A percentile compares a stretch with the other conserved stretches of the same genome.
These are phyloP conservation scores for Parastagonospora nodorum DNA, from an alignment of 2,329 filamentous ascomycete species.

Conservation along the genomic window DNA sequence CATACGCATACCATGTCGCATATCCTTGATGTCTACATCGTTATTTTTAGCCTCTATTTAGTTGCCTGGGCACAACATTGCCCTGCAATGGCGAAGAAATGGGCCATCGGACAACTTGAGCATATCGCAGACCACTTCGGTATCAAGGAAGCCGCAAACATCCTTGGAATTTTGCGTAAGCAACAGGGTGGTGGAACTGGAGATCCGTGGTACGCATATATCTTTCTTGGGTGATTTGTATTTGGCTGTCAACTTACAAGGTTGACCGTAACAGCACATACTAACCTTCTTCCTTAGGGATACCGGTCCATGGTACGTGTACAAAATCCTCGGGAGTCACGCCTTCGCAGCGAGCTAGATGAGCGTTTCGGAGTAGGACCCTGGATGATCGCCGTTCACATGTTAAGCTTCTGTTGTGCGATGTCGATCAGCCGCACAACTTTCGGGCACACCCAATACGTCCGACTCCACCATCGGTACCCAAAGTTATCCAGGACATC, in stretches of 20 bases:
- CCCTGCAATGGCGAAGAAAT: constrained; percentile 1
- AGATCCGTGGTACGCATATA: constrained; percentile 9
- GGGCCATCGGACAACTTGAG: constrained; percentile 12
- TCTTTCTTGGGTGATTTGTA: not conserved
- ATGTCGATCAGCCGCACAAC: no score
- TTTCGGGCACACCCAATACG: no score
- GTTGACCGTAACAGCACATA: not conserved
- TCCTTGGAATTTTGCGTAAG: constrained; percentile 8
- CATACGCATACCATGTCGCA: constrained; percentile 20
- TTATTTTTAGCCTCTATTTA: constrained; percentile 20
- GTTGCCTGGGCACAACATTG: constrained; percentile 17
- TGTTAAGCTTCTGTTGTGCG: no score
- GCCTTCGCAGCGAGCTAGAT: not conserved
- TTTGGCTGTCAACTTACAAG: not conserved
- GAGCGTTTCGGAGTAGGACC: not conserved
- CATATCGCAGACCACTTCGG: constrained; percentile 22
- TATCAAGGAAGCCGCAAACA: constrained; percentile 18
- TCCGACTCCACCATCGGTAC: no score
- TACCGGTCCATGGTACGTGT: not conserved
- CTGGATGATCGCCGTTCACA: not conserved
- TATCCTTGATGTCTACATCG: constrained; percentile 21
- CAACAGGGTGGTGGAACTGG: not conserved
- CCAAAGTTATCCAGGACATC: no score
- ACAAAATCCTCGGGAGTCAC: not conserved
- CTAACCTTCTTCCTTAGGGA: not conserved